Evolutionary conservation across 2,329 filamentous ascomycete species (phyloP), one percentile per base, ranked within the genome.

Genomic region (Ophiobolus disseminans): DNA sequence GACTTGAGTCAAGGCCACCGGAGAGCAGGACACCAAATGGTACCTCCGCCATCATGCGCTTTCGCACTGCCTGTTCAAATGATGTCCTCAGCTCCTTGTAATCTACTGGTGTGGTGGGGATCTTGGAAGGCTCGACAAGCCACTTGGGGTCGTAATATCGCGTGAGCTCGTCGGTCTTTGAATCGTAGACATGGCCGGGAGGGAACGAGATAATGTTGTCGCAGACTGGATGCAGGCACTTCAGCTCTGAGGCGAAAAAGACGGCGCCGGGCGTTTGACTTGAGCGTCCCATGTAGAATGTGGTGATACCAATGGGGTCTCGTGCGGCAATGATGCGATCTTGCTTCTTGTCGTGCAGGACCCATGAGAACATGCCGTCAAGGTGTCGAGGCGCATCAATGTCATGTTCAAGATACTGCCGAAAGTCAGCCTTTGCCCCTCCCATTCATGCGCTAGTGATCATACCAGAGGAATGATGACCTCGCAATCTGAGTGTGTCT

Each of bases 281-380:
- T 35, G 88, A 77, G 80, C 90, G 90, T 66, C 94, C 94, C 76
- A 97, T 90, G 80, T 99, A 99, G 75, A 99, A 91, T 57, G 91
- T 97, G 60, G 92, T 97, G 75, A 99, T 87, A 65, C 94, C 94
- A 67, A 99, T 97, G 26, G 94, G 94, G 75, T 99, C 94, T 72
- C 94, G 87, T 46, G 94, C 94, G 49, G 94, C 94, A 69, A 99
- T 86, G 55, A 91, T 89, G 62, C 94, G 88, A 80, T 99, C 89
- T 75, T 91, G 86, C 62, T 85, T 87, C 84, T 96, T 96, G 80
- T 99, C 94, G 78, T 96, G 96, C 43, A 99, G 84, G 47, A 99
- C 92, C 79, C 95, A 99, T 13, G 93, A 97, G 84, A 99, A 99
- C 94, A 99, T 99, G 80, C 94, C 94, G 74, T 99, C 94, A 62